Evolutionary conservation across 768 basidiomycete genomes (phyloP), one percentile per base, ranked within the genome.

Genomic region (Phlegmacium glaucopus): DNA sequence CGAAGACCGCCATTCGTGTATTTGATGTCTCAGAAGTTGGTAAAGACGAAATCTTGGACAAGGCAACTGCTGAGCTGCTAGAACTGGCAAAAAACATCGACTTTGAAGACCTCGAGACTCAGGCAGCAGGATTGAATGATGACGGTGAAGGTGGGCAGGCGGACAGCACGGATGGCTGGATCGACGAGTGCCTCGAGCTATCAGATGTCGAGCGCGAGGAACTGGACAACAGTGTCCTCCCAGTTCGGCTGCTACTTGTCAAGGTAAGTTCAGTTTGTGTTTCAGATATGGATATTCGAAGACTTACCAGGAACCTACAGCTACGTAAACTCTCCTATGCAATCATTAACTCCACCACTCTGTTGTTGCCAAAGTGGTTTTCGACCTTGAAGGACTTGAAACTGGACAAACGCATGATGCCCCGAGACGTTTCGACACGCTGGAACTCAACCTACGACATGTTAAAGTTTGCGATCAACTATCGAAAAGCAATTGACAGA

Each of bases 361-460:
- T 57, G 7, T 39, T 60, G 25, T 55, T 69, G 0, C 70, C 68
- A 0, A 39, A 29, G 13, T 71, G 70, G 68, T n/a, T n/a, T n/a
- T n/a, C n/a, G n/a, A n/a, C n/a, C 34, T 17, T 16, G 11, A 9
- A 18, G 50, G 52, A 12, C 28, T 42, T 6, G 49, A 46, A 0
- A 8, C 30, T 58, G 3, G 10, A 37, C 3, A 17, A 49, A 11
- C 30, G 56, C 1, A 53, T 60, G 8, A 61, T 71, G 27, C n/a
- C n/a, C 69, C 68, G 63, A 1, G 67, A 74, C 48, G 66, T 71
- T 1, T 28, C 46, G 10, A 69, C 68, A 1, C 46, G 62, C 0
- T 72, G 70, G 72, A 71, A 72, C 36, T 72, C 65, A 8, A 66
- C 61, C 0, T 68, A 57, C 37, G 50, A 66, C 29, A 72, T 74